phyloP scores from a whole-genome alignment of 768 basidiomycete genomes.

The Termitomyces titanicus region DNA sequence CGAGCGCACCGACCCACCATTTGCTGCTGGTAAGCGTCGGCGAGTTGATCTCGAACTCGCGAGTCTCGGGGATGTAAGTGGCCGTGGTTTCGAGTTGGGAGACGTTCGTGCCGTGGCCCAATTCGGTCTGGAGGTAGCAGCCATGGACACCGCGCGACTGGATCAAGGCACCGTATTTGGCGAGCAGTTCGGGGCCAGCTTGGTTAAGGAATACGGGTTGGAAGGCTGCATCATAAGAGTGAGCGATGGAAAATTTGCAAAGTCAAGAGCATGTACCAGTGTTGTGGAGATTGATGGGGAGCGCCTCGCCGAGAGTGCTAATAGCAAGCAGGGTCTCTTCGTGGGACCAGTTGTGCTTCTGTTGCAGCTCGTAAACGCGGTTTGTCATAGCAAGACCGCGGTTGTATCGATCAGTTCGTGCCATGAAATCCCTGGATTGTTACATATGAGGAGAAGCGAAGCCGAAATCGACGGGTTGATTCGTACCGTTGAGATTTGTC shows the following conservation, averaged over 20 bases:
- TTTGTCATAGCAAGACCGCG: slow-evolving; percentile 52
- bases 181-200: slow-evolving; percentile 49
- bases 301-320: slow-evolving; percentile 44
- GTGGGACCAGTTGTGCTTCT: slow-evolving; percentile 48
- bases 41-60: slow-evolving; percentile 74
- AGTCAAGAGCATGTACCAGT: slow-evolving; percentile 27
- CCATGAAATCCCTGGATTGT: slow-evolving; percentile 47
- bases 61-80: slow-evolving; percentile 61
- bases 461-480: not conserved
- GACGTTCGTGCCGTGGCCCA: slow-evolving; percentile 77
- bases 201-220: slow-evolving; percentile 65
- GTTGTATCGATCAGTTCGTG: slow-evolving; percentile 53
- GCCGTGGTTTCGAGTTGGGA: slow-evolving; percentile 69
- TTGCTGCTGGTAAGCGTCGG: slow-evolving; percentile 73
- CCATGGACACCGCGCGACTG: slow-evolving; percentile 59
- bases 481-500: slow-evolving; percentile 2
- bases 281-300: slow-evolving; percentile 41
- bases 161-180: slow-evolving; percentile 48
- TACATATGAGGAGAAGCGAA: not conserved
- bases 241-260: not conserved
- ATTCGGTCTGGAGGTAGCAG: slow-evolving; percentile 75
- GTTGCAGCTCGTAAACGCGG: slow-evolving; percentile 56
- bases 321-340: slow-evolving; percentile 46
- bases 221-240: slow-evolving; percentile 44
- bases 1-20: slow-evolving; percentile 80